A percentile compares a stretch with the other conserved stretches of the same genome.
phyloP scores from a whole-genome alignment of 2,329 filamentous ascomycete species.

The Alternaria dauci region DNA sequence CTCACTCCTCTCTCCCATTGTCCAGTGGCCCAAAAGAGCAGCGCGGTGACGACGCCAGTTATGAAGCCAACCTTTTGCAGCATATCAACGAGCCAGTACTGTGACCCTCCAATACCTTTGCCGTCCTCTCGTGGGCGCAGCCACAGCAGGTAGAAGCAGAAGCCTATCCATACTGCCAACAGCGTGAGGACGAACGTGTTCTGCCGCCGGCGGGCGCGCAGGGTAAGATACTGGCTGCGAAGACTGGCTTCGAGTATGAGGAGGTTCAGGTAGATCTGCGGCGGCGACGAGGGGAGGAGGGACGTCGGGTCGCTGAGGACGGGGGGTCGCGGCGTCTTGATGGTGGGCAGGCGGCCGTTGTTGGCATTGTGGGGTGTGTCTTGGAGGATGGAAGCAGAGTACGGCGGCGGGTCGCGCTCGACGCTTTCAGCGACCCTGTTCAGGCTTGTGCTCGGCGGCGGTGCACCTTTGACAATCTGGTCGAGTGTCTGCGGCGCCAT shows the following conservation, averaged over 20 bases:
- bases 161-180: constrained; percentile 79
- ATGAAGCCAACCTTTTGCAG: constrained; percentile 90
- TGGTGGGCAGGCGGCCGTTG: constrained; percentile 52
- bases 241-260: constrained; percentile 95
- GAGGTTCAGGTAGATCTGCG: constrained; percentile 97
- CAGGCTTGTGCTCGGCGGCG: constrained; percentile 65
- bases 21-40: constrained; percentile 91
- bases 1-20: constrained; percentile 95
- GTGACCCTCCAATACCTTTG: constrained; percentile 85
- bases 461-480: constrained; percentile 90
- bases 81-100: constrained; percentile 96
- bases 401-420: constrained; percentile 23
- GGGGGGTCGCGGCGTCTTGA: constrained; percentile 50
- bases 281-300: constrained; percentile 85
- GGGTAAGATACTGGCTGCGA: constrained; percentile 88
- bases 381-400: constrained; percentile 22
- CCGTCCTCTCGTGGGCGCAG: constrained; percentile 96
- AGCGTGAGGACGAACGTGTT: constrained; percentile 91
- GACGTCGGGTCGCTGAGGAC: constrained; percentile 73
- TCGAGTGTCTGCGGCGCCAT: constrained; percentile 65
- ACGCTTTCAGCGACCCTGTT: constrained; percentile 17
- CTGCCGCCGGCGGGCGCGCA: constrained; percentile 86
- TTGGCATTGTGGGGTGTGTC: constrained; percentile 41
- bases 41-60: constrained; percentile 84
- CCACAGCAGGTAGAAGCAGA: constrained; percentile 90